Conservation (phyloP, 1,284 basidiomycete species). For the Schizopora paradoxa region DNA sequence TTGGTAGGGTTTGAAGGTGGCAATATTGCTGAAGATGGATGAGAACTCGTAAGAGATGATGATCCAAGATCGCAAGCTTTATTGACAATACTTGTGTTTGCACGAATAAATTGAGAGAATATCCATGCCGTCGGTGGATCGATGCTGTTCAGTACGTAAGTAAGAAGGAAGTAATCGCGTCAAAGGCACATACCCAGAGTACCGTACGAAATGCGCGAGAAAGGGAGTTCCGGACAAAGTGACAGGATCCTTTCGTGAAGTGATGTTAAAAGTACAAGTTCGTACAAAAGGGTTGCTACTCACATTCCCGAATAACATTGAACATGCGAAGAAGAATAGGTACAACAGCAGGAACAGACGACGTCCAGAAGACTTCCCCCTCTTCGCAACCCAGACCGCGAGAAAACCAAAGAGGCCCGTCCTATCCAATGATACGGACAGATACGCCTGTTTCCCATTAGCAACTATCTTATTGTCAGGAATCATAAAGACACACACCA, state of each 20-base stretch:
- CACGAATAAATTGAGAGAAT: conserved; percentile 65
- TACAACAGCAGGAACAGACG: conserved; percentile 78
- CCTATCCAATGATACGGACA: conserved; percentile 88
- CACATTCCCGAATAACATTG: conserved; percentile 80
- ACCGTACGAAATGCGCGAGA: conserved; percentile 79
- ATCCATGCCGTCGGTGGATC: conserved; percentile 58
- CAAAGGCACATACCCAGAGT: conserved; percentile 48
- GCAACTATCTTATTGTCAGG: too few relatives aligned
- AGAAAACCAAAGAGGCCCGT: conserved; percentile 85
- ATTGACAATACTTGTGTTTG: conserved; percentile 82
- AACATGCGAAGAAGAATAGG: conserved; percentile 72
- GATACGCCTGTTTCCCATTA: conserved; percentile 90
- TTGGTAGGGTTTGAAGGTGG: conserved; percentile 42
- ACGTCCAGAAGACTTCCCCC: conserved; percentile 65
- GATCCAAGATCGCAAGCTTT: conserved; percentile 56
- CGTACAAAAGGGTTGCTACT: conserved; percentile 16
- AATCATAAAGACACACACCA: conserved; percentile 39
- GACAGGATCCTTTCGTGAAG: conserved; percentile 63
- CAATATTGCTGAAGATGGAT: conserved; percentile 33
- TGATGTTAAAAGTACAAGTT: too few relatives aligned
- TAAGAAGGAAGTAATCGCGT: conserved; percentile 35
- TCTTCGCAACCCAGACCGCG: conserved; percentile 83
- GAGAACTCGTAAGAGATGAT: not conserved
- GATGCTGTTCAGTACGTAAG: conserved; percentile 32
- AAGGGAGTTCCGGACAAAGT: conserved; percentile 87